These are phyloP conservation scores for Gastrolobium bilobum DNA, from an alignment of 306 rosid species.

Conservation along the genomic window DNA sequence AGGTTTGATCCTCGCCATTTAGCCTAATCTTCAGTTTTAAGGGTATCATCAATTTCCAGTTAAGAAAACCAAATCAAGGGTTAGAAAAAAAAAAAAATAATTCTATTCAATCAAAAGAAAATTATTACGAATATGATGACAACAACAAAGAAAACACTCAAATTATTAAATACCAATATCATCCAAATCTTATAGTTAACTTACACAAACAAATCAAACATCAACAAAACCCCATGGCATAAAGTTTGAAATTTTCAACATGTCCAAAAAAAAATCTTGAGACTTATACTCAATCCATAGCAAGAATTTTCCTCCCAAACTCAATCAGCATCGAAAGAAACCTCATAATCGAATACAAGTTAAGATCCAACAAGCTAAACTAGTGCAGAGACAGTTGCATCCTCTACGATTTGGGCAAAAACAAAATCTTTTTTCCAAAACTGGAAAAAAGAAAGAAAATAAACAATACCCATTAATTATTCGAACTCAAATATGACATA, in stretches of 20 bases:
- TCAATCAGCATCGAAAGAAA: slow-evolving; percentile 30
- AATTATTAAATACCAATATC: no score
- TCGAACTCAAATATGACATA: slow-evolving; percentile 35
- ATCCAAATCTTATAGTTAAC: slow-evolving; percentile 11
- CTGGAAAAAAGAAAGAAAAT: background rate
- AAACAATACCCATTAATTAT: slow-evolving; percentile 21
- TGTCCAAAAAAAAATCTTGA: background rate
- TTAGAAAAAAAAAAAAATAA: background rate
- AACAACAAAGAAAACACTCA: slow-evolving; percentile 22
- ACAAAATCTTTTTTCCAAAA: background rate
- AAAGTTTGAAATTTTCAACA: slow-evolving; percentile 39
- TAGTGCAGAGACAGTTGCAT: slow-evolving; percentile 40
- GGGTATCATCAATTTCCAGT: slow-evolving; percentile 28
- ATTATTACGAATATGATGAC: background rate
- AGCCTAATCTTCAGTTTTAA: slow-evolving; percentile 48
- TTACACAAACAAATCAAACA: slow-evolving; percentile 13
- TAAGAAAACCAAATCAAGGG: slow-evolving; percentile 35
- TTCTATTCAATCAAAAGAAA: slow-evolving; percentile 17
- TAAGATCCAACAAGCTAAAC: slow-evolving; percentile 46
- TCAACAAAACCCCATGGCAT: slow-evolving; percentile 24
- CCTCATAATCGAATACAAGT: slow-evolving; percentile 25
- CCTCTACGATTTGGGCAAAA: slow-evolving; percentile 40
- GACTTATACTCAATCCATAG: background rate
- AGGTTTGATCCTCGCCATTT: slow-evolving; percentile 81
- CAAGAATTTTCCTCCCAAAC: background rate